Base-by-base conservation (phyloP, 371 early-diverging fungal genomes). In the Batkoa obscura region DNA sequence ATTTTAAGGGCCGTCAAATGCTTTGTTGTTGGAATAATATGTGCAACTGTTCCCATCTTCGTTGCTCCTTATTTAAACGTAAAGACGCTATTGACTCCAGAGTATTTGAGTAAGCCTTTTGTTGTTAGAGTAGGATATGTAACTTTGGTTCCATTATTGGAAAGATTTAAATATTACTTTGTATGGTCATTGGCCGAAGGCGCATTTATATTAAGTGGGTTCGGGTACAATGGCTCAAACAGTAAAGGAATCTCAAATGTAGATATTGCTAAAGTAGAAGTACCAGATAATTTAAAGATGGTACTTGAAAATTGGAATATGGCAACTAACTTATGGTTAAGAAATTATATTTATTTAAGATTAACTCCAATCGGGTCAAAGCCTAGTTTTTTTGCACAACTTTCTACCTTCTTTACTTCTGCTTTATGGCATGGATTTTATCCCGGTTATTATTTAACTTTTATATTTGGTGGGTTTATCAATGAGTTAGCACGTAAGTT, bases 391-490 rank as follows among this genome's bases (percentile, higher is more conserved):
- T 57, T 71, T 1, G 69, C 85, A 6, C 72, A 80, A 1, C 56
- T 79, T 45, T 58, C 71, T 34, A 92, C 93, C 3, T 90, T 88
- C 63, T 67, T 71, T 33, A 69, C 79, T 1, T 87, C 88, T 34
- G 86, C 93, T 13, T 68, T 88, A 57, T 95, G 95, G 95, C 95
- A 95, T 61, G 94, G 94, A 33, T 92, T 95, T 70, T 81, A 86
- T 61, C 84, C 88, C 6, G 90, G 88, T 3, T 87, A 88, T 60
- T 85, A 88, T 57, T 62, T 82, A 68, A 79, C 75, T 64, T 73
- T 58, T 35, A 13, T 50, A 13, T 58, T 50, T 39, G 50, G 35
- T 31, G 42, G 46, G n/a, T 13, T 41, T 38, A 39, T 50, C 12
- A 39, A 50, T 38, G 39, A 50, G 30, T 31, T 49, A 54, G 60